Base-by-base conservation (phyloP, 2,329 filamentous ascomycete genomes). In the Thielaviopsis ethacetica region DNA sequence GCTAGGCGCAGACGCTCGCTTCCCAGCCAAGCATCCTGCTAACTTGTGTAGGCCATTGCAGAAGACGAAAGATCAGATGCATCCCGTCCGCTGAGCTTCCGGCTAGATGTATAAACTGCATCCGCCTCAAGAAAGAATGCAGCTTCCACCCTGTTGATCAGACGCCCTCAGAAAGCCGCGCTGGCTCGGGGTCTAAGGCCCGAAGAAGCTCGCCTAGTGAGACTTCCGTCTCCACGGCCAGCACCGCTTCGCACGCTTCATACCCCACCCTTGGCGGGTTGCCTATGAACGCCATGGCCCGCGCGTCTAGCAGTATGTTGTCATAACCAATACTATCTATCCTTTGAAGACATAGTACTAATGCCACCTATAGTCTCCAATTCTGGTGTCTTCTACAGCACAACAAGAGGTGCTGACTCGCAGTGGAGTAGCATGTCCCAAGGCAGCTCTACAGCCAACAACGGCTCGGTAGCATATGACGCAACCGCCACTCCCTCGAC, bases 101-200 rank as follows among this genome's bases (percentile, higher is more conserved):
- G 66, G 83, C 84, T 53, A 84, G 90, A 63, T 97, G 91, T 72
- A 82, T 86, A 63, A 95, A 95, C 73, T 97, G 91, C 72, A 95
- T 95, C 66, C 83, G 90, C 53, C 74, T 97, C 67, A 94, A 94
- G 71, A 96, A 95, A 67, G 89, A 95, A 64, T 97, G 91, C 71
- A 88, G 86, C 68, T 97, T 95, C 71, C 87, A 84, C 65, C 88
- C 91, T 0, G 91, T 96, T 22, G 90, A 95, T 63, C 87, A 82
- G 64, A 81, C 79, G 26, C 76, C 77, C 10, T 67, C 72, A 52
- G 72, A 78, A 24, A 65, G 70, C 21, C 71, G 72, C 59, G 71
- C 73, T 47, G 77, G 75, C 19, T 71, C 73, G 60, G 67, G 73
- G 54, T 68, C 70, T 21, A 71, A 44, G 13, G 30, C 9, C 55